These are phyloP conservation scores for Kwoniella sp. DNA, from an alignment of 768 basidiomycete genomes.

Conservation along the genomic window DNA sequence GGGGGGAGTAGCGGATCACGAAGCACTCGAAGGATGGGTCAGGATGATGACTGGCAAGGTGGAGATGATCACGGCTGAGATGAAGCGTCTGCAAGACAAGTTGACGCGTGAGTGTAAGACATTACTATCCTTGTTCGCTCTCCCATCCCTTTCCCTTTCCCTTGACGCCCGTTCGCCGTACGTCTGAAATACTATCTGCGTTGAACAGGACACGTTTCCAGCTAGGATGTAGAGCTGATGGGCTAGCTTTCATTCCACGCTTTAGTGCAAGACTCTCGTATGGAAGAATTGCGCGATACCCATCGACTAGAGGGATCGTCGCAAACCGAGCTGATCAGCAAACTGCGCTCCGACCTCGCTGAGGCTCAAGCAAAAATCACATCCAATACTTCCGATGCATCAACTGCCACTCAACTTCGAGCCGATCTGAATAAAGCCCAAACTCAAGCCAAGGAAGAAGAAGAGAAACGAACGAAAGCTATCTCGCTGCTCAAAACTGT, in stretches of 20 bases:
- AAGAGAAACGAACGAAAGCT: constrained; percentile 94
- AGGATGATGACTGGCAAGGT: constrained; percentile 67
- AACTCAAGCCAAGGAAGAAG: constrained; percentile 79
- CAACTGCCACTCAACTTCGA: constrained; percentile 65
- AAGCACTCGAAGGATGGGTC: constrained; percentile 73
- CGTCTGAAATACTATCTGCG: too few species aligned
- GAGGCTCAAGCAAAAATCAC: constrained; percentile 71
- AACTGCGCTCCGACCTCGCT: constrained; percentile 67
- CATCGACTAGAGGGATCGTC: constrained; percentile 79
- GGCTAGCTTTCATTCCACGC: neutral
- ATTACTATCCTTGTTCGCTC: too few species aligned
- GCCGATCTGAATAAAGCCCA: constrained; percentile 68
- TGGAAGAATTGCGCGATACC: constrained; percentile 80
- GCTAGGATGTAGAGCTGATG: neutral
- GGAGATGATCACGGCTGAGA: constrained; percentile 77
- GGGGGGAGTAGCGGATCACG: constrained; percentile 64
- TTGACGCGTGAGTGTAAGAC: constrained; percentile 68
- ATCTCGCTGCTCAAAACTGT: constrained; percentile 90
- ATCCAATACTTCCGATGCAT: constrained; percentile 59
- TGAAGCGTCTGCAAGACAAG: constrained; percentile 71
- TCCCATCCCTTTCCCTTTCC: too few species aligned
- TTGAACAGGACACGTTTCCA: too few species aligned
- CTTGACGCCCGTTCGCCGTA: too few species aligned
- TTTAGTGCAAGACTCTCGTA: constrained; percentile 77
- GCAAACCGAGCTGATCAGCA: constrained; percentile 72